phyloP scores from a whole-genome alignment of 768 basidiomycete species.

The Leccinum arenicola region DNA sequence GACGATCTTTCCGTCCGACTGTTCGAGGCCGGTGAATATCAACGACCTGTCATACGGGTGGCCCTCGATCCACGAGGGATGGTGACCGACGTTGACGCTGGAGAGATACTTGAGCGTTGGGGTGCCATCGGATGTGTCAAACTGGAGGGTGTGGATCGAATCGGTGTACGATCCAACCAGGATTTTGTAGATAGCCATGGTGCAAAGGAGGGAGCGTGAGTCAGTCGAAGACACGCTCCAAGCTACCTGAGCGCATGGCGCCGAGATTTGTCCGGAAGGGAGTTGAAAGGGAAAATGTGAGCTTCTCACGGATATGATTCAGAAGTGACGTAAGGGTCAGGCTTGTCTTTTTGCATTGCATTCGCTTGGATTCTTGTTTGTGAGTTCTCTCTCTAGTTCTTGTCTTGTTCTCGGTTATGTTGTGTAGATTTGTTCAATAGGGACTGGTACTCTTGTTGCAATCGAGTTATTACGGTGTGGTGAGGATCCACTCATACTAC shows the following conservation, averaged over 20 bases:
- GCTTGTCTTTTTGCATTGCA: conserved; percentile 10
- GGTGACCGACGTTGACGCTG: conserved; percentile 49
- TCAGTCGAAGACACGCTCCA: too few species aligned
- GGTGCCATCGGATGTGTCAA: conserved; percentile 52
- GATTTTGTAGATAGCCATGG: conserved; percentile 37
- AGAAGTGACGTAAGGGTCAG: too few species aligned
- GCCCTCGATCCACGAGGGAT: conserved; percentile 75
- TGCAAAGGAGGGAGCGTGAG: neutral
- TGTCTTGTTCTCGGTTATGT: conserved; percentile 3
- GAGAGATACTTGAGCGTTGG: conserved; percentile 50
- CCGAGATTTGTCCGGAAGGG: too few species aligned
- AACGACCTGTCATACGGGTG: conserved; percentile 56
- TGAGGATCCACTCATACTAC: neutral
- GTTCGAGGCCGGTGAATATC: conserved; percentile 65
- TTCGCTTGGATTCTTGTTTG: conserved; percentile 16
- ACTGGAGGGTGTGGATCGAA: conserved; percentile 58
- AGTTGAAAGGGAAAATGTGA: too few species aligned
- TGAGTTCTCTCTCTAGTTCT: neutral
- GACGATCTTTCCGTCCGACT: conserved; percentile 60
- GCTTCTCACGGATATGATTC: too few species aligned
- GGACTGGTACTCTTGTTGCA: conserved; percentile 24
- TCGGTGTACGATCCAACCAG: conserved; percentile 65
- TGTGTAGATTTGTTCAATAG: conserved; percentile 17
- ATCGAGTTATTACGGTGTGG: neutral
- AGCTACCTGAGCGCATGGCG: too few species aligned